Base-by-base conservation (phyloP, 2,329 filamentous ascomycete species). In the Aspergillus aculeatus region DNA sequence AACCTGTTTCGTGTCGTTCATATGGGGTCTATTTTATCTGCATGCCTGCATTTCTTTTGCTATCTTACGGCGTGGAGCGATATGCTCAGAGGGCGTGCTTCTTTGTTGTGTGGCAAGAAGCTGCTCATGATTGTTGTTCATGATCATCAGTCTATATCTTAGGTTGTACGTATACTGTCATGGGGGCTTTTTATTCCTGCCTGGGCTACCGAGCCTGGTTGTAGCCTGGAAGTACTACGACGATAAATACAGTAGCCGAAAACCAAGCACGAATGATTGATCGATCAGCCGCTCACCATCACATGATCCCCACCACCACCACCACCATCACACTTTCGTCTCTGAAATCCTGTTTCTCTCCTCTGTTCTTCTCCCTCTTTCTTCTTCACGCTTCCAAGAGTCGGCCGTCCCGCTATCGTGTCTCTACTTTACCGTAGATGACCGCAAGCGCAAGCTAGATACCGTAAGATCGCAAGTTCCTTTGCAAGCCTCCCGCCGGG, bases 371-470 rank as follows among this genome's bases (percentile, higher is more conserved):
- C 70, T 72, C 16, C 7, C n/a, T 19, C 50, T 52, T 68, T 71
- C 70, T 72, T 77, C 75, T 75, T 78, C 78, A 76, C 76, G 77
- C 74, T 76, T 73, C 12, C 74, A 69, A 70, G 77, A 77, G 76
- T 76, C 69, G 75, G 73, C 75, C 73, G 72, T 44, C 64, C 63
- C 64, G 65, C 70, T 66, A 66, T 12, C 60, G 61, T 57, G 29
- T 48, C 47, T 60, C 60, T 68, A 69, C 63, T 70, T 63, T 67
- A 57, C 49, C 35, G 54, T 55, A 57, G 69, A 71, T 72, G 78
- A 72, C 78, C 78, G 79, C 82, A 83, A 81, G 81, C 81, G 61
- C 77, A 80, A 75, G 73, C 68, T 56, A 56, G 56, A 63, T 68
- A 12, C 64, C 62, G 64, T 65, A 62, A 64, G 67, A 67, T 64